phyloP scores from a whole-genome alignment of 805 yeast species.

The Wickerhamomyces silvicola region DNA sequence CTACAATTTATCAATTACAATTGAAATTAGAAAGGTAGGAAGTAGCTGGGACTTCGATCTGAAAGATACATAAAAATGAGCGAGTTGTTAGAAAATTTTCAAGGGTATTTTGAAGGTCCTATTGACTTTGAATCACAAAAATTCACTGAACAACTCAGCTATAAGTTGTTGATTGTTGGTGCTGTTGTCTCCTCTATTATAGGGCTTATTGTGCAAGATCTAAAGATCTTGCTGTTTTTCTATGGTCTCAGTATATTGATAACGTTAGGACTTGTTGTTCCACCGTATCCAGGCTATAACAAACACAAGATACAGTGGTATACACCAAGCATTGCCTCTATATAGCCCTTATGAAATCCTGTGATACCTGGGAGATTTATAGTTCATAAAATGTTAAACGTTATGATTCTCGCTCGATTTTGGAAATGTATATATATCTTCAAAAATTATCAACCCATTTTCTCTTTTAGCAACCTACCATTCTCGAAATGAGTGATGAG shows the following conservation, averaged over 20 bases:
- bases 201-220: constrained; percentile 9
- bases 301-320: constrained; percentile 10
- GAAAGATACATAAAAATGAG: background rate
- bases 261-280: constrained; percentile 9
- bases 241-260: constrained; percentile 2
- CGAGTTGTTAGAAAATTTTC: background rate
- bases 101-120: constrained; percentile 13
- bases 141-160: constrained; percentile 4
- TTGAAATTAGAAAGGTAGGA: too few species aligned
- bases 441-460: too few species aligned
- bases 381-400: too few species aligned
- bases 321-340: constrained; percentile 7
- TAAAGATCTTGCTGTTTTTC: constrained; percentile 2
- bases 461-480: too few species aligned
- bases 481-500: constrained; percentile 8
- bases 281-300: constrained; percentile 14
- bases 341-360: too few species aligned
- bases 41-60: background rate
- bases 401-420: too few species aligned
- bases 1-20: too few species aligned
- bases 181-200: constrained; percentile 5
- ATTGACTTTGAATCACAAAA: constrained; percentile 14
- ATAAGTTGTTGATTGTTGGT: constrained; percentile 6
- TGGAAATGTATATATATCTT: too few species aligned
- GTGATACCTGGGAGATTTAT: too few species aligned